Conservation (phyloP, 2,329 filamentous ascomycete genomes). For the Penicillium sp. region DNA sequence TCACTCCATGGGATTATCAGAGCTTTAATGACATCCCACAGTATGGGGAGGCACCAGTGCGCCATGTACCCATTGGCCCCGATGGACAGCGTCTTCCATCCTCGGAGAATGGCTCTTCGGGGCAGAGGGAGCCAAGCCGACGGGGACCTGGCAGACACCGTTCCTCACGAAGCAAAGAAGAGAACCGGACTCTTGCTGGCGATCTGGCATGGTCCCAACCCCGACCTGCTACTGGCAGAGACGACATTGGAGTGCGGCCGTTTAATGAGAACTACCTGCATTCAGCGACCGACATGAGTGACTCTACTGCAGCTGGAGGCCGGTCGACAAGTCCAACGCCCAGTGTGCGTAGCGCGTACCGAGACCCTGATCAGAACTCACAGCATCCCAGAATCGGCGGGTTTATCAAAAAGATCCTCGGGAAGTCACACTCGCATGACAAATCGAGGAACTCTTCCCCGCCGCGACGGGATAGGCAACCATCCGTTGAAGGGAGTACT, state of each 20-base stretch:
- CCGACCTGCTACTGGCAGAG: constrained; percentile 70
- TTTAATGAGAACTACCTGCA: constrained; percentile 49
- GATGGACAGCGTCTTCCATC: constrained; percentile 66
- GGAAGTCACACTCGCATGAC: constrained; percentile 27
- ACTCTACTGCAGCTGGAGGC: constrained; percentile 50
- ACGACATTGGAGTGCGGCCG: constrained; percentile 59
- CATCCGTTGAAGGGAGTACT: constrained; percentile 34
- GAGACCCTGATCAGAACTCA: constrained; percentile 43
- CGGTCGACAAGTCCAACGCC: constrained; percentile 80
- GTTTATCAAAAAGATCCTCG: constrained; percentile 8
- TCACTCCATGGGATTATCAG: constrained; percentile 97
- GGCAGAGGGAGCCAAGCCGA: constrained; percentile 54
- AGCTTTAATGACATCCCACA: constrained; percentile 74
- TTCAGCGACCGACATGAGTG: constrained; percentile 50
- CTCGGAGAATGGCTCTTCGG: constrained; percentile 41
- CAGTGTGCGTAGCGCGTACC: constrained; percentile 64
- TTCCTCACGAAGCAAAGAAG: constrained; percentile 57
- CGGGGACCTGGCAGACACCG: constrained; percentile 48
- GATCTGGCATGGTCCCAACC: constrained; percentile 52
- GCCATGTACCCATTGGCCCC: constrained; percentile 64
- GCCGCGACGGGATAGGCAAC: constrained; percentile 30
- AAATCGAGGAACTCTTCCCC: constrained; percentile 35
- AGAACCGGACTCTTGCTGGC: constrained; percentile 42
- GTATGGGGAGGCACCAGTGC: constrained; percentile 74
- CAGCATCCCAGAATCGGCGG: constrained; percentile 15